A percentile compares a stretch with the other conserved stretches of the same genome.
phyloP scores from a whole-genome alignment of 805 yeast species.

The Kazachstania viticola region DNA sequence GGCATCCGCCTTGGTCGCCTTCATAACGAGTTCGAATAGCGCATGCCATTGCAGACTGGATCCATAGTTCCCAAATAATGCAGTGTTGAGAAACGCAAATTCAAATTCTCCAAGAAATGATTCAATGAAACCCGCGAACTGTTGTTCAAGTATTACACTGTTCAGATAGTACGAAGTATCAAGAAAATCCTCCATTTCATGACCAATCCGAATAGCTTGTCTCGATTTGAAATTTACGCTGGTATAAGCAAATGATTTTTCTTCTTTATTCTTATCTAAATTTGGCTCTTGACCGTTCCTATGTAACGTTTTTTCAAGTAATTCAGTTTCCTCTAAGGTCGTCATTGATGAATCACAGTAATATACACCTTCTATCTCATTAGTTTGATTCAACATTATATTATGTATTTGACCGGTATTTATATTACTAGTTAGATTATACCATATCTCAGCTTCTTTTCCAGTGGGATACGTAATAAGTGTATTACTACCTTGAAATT shows the following conservation, averaged over 20 bases:
- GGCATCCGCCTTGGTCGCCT: constrained; percentile 8
- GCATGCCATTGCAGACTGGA: constrained; percentile 55
- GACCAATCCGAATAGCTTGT: constrained; percentile 23
- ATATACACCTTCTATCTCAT: background rate
- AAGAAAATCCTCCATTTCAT: constrained; percentile 38
- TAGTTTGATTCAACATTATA: background rate
- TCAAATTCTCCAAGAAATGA: constrained; percentile 43
- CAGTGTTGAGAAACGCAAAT: constrained; percentile 35
- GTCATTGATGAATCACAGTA: constrained; percentile 25
- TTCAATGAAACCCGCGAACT: constrained; percentile 17
- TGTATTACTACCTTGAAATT: constrained; percentile 4
- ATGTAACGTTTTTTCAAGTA: constrained; percentile 9
- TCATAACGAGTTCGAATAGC: constrained; percentile 31
- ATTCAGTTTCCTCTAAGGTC: constrained; percentile 14
- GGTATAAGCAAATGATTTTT: constrained; percentile 11
- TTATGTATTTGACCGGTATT: constrained; percentile 7
- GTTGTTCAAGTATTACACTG: constrained; percentile 20
- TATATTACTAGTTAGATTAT: constrained; percentile 6
- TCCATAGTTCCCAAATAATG: constrained; percentile 51
- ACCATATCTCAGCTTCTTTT: constrained; percentile 15
- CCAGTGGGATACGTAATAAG: constrained; percentile 16
- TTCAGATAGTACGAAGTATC: constrained; percentile 54
- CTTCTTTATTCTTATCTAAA: constrained; percentile 1
- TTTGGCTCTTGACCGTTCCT: background rate
- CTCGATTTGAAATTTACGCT: constrained; percentile 19